Evolutionary conservation across 2,329 filamentous ascomycete species (phyloP), one percentile per base, ranked within the genome.

Genomic region (Lasiodiplodia hormozganensis): DNA sequence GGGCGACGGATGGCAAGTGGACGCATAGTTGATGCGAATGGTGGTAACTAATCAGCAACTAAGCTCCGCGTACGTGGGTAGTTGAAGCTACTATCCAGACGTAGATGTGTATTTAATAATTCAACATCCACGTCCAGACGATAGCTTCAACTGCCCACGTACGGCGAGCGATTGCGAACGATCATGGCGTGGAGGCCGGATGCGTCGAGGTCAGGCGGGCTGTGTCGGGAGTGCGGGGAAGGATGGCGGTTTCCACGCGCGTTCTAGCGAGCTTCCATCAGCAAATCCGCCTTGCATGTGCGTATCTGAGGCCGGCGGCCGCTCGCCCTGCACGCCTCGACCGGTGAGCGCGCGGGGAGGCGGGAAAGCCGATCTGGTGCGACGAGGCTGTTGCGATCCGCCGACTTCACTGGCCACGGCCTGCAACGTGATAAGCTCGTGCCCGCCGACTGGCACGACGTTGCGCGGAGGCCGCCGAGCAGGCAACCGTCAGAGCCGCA

Each of bases 391-490:
- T 18, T n/a, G 28, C 21, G 54, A 38, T 34, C 10, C 18, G 34
- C 25, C 14, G 28, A 18, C n/a, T 31, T 28, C 58, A 34, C 40
- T 51, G 58, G 25, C 40, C 7, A 8, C 60, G 60, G 47, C 60
- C 47, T 64, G 60, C 60, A 38, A 52, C 40, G 38, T 62, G 60
- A 64, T 64, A 64, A 64, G 60, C 60, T 36, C n/a, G n/a, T 10
- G 5, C 31, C 11, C 11, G n/a, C 60, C 31, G 60, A 64, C 43
- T 64, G 60, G 60, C 47, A 25, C 25, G 28, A 28, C 43, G 11
- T 7, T 47, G 47, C 60, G 16, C 58, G 58, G 40, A 62, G 40
- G 58, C 58, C 60, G 47, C 43, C 60, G 58, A 47, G 34, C 31
- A 64, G 60, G 60, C 60, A 64, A 34, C 60, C 47, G 52, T 10